Conservation (phyloP, 495 filamentous ascomycete genomes). For the Penicillium odoratum region DNA sequence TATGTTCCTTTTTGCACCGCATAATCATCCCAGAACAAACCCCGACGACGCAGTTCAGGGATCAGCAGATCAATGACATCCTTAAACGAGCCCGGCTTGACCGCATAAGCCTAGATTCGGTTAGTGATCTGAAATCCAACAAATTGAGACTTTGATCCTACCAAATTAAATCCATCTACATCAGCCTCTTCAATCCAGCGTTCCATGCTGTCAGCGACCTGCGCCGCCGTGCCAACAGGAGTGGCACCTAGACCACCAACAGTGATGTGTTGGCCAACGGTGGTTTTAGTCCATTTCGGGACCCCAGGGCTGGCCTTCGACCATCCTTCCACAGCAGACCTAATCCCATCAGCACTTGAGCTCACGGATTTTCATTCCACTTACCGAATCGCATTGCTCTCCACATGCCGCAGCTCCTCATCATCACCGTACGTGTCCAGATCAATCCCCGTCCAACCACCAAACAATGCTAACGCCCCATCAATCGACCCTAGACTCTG, state of each 20-base stretch:
- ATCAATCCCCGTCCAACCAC: conserved; percentile 61
- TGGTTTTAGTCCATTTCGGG: conserved; percentile 63
- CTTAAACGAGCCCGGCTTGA: conserved; percentile 62
- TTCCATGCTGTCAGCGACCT: conserved; percentile 62
- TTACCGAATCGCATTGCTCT: conserved; percentile 63
- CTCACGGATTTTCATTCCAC: conserved; percentile 9
- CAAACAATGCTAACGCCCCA: conserved; percentile 57
- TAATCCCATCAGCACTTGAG: conserved; percentile 10
- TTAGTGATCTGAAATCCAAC: neutral
- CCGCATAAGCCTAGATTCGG: conserved; percentile 50
- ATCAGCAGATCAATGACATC: conserved; percentile 57
- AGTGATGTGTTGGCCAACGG: conserved; percentile 61
- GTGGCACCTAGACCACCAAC: conserved; percentile 59
- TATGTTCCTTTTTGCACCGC: conserved; percentile 47
- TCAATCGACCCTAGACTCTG: conserved; percentile 51
- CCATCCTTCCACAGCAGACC: conserved; percentile 50
- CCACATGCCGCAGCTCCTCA: conserved; percentile 56
- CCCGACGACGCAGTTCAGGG: conserved; percentile 46
- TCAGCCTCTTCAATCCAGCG: conserved; percentile 61
- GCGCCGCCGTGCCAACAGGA: conserved; percentile 53
- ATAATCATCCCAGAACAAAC: conserved; percentile 52
- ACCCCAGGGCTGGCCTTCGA: conserved; percentile 45
- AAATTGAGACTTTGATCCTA: conserved; percentile 18
- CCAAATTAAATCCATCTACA: conserved; percentile 65
- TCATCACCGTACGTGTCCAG: conserved; percentile 53